Evolutionary conservation across 192 early-diverging fungal species (phyloP), one percentile per base, ranked within the genome.

Genomic region (Umbelopsis ramanniana): DNA sequence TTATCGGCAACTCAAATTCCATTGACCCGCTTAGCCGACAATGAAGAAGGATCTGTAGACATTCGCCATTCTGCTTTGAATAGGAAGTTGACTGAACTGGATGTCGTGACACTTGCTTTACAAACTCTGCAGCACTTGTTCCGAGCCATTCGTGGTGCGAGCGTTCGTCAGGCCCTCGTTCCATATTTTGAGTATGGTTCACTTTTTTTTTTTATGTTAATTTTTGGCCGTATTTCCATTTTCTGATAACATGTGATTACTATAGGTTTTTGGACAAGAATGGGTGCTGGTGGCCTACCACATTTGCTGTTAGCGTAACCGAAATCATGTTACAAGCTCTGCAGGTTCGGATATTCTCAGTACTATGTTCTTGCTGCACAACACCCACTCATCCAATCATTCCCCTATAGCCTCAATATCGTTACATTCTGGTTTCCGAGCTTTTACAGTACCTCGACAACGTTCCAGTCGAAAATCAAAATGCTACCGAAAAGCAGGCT

Each of bases 391-490:
- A 19, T 37, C 17, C 33, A 9, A 37, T 37, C 8, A 29, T 17
- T 19, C 15, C 17, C 35, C 14, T 63, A 29, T 82, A 83, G 78
- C 80, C 81, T 38, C 83, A 86, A 69, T 83, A 76, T 52, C 79
- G 87, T 12, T 78, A 82, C 29, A 78, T 83, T 55, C 76, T 86
- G 0, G 87, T 86, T 7, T 79, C 81, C 19, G 81, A 86, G 46
- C 77, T 88, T 57, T 75, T 81, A 35, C 66, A 76, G 17, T 82
- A 82, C 45, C 68, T 88, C 12, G 79, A 80, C 10, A 69, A 14
- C 2, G 47, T 68, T 0, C 53, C 76, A 29, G 67, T 76, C 7
- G 70, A 70, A 15, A 23, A 46, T 45, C 37, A 52, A 6, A 50
- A 60, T 21, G 45, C 33, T 17, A 63, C 38, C 15, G 72, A 78